Evolutionary conservation across 2,329 filamentous ascomycete genomes (phyloP).

Genomic region (Pestalotiopsis sp.): DNA sequence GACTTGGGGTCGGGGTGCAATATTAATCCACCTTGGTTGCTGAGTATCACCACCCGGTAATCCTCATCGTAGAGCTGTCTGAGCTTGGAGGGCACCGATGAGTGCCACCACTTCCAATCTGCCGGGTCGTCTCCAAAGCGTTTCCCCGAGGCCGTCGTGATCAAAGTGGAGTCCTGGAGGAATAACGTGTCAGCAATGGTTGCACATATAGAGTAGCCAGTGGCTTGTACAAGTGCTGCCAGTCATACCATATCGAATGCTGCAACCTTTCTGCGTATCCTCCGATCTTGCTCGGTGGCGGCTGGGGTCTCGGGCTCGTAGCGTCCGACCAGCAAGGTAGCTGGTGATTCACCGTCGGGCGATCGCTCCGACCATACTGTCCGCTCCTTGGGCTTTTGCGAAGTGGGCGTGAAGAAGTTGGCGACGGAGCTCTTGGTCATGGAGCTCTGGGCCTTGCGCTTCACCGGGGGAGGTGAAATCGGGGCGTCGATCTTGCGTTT

Average conservation of each 20-base stretch:
- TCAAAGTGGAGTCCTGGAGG: conserved; percentile 80
- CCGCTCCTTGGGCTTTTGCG: conserved; percentile 79
- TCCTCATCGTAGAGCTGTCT: conserved; percentile 66
- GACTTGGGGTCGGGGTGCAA: conserved; percentile 73
- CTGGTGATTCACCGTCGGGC: conserved; percentile 45
- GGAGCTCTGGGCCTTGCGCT: conserved; percentile 52
- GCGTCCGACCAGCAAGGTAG: conserved; percentile 73
- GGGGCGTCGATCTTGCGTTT: conserved; percentile 33
- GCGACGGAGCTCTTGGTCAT: conserved; percentile 67
- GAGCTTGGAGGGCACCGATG: conserved; percentile 67
- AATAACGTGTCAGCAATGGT: not conserved
- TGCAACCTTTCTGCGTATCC: conserved; percentile 61
- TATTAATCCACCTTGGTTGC: conserved; percentile 84
- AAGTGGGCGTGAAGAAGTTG: conserved; percentile 85
- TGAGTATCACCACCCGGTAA: conserved; percentile 77
- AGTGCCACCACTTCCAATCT: conserved; percentile 97
- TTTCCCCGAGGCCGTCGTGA: conserved; percentile 78
- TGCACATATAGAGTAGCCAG: not conserved
- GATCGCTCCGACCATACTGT: conserved; percentile 72
- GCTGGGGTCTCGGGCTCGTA: conserved; percentile 54
- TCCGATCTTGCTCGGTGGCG: conserved; percentile 18
- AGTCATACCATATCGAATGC: conserved; percentile 66
- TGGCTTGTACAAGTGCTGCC: not conserved
- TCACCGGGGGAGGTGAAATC: conserved; percentile 56
- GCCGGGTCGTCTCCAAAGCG: conserved; percentile 68